Percentiles rank a stretch among this genome's conserved stretches.
These are phyloP conservation scores for Daldinia vernicosa DNA, from an alignment of 495 filamentous ascomycete genomes.

Conservation along the genomic window DNA sequence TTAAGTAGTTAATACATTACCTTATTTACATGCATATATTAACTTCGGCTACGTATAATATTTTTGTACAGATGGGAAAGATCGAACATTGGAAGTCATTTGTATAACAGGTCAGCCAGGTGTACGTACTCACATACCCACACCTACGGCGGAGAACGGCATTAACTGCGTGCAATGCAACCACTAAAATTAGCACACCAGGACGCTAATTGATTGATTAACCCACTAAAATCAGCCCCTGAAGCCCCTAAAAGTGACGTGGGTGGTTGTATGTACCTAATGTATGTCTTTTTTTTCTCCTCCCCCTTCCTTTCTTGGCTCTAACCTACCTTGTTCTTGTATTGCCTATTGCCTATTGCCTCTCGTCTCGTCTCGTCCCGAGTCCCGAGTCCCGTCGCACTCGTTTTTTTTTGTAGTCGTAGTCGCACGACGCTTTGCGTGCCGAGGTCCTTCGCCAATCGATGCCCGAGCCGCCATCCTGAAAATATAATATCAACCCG, in stretches of 20 bases:
- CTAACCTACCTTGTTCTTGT: neutral
- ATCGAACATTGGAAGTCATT: neutral
- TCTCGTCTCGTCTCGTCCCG: too few species aligned
- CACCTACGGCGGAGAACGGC: slow-evolving; percentile 6
- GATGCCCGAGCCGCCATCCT: neutral
- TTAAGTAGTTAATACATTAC: too few species aligned
- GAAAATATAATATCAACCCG: neutral
- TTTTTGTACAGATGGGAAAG: neutral
- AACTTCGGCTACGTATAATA: neutral
- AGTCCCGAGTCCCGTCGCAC: neutral
- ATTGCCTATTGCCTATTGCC: too few species aligned
- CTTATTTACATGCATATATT: neutral
- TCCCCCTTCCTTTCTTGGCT: slow-evolving; percentile 2
- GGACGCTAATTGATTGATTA: slow-evolving; percentile 15
- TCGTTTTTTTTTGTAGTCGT: too few species aligned
- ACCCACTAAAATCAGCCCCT: slow-evolving; percentile 8
- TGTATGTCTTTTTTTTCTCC: neutral
- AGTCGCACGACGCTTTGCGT: slow-evolving; percentile 2
- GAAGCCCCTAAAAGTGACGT: slow-evolving; percentile 34
- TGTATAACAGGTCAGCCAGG: neutral
- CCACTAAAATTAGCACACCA: slow-evolving; percentile 29
- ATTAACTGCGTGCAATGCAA: slow-evolving; percentile 10
- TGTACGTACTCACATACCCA: neutral
- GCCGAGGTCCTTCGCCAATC: neutral
- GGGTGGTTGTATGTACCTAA: too few species aligned